Evolutionary conservation across 2,329 filamentous ascomycete genomes (phyloP).

Genomic region (Cordyceps pruinosa): DNA sequence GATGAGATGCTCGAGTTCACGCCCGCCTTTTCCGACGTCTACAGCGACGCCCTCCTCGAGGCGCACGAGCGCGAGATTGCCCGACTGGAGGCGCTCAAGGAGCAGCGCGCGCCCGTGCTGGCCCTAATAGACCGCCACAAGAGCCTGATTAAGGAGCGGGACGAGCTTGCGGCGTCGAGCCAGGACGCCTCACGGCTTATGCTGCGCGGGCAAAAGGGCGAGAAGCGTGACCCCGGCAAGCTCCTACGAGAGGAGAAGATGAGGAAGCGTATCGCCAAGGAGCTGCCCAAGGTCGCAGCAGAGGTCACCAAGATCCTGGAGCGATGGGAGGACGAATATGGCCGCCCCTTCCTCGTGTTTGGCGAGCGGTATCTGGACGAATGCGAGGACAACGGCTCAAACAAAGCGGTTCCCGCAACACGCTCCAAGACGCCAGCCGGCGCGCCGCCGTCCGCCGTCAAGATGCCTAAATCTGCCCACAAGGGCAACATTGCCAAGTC

Average conservation of each 20-base stretch:
- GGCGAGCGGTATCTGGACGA: conserved; percentile 86
- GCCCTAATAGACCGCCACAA: conserved; percentile 78
- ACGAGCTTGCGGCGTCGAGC: conserved; percentile 82
- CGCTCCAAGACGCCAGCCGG: conserved; percentile 70
- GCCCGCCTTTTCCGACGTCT: conserved; percentile 93
- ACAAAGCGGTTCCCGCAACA: conserved; percentile 42
- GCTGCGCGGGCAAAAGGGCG: conserved; percentile 84
- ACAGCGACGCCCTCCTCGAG: conserved; percentile 89
- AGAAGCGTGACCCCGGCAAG: conserved; percentile 90
- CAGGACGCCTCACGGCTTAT: conserved; percentile 93
- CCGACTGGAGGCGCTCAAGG: conserved; percentile 71
- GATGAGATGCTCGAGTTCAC: conserved; percentile 99
- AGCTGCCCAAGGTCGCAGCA: conserved; percentile 81
- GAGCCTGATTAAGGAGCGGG: conserved; percentile 73
- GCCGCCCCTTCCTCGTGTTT: conserved; percentile 85
- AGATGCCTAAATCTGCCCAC: conserved; percentile 28
- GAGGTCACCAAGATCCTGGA: conserved; percentile 81
- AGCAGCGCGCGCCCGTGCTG: conserved; percentile 80
- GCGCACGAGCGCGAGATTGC: conserved; percentile 89
- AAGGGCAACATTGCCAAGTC: conserved; percentile 25
- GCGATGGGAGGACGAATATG: conserved; percentile 89
- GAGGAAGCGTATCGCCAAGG: conserved; percentile 94
- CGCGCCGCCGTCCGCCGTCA: conserved; percentile 42
- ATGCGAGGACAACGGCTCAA: conserved; percentile 58
- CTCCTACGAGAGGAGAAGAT: conserved; percentile 95